Evolutionary conservation across 2,329 filamentous ascomycete species (phyloP).

Genomic region (Didymellaceae sp.): DNA sequence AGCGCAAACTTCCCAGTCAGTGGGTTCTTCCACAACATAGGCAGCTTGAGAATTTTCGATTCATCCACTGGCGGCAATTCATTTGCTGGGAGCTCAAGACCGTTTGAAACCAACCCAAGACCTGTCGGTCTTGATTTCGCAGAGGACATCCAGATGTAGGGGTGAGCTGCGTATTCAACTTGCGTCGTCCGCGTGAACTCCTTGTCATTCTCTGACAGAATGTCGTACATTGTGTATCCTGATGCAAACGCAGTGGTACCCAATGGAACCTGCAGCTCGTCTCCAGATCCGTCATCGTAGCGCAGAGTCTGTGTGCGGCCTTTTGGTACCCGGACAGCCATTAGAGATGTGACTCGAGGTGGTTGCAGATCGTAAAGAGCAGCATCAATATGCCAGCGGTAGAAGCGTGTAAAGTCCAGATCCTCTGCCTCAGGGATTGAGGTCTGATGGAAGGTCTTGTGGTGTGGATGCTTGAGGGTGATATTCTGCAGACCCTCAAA

Average conservation of each 20-base stretch:
- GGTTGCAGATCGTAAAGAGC: conserved; percentile 78
- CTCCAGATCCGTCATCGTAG: conserved; percentile 74
- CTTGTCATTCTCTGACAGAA: conserved; percentile 69
- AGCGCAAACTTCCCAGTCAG: conserved; percentile 72
- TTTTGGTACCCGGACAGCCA: conserved; percentile 76
- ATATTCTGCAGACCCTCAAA: conserved; percentile 76
- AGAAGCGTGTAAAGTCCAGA: conserved; percentile 66
- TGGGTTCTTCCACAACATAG: conserved; percentile 80
- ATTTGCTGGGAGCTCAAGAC: conserved; percentile 63
- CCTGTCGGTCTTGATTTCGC: conserved; percentile 72
- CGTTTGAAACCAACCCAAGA: conserved; percentile 73
- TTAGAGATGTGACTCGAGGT: conserved; percentile 73
- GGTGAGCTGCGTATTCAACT: conserved; percentile 78
- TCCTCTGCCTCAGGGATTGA: conserved; percentile 68
- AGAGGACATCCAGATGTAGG: conserved; percentile 80
- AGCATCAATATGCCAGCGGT: conserved; percentile 82
- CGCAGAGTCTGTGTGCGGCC: conserved; percentile 64
- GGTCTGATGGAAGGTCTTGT: conserved; percentile 75
- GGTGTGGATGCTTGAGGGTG: conserved; percentile 75
- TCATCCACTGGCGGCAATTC: conserved; percentile 71
- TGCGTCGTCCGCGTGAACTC: conserved; percentile 70
- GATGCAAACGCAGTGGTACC: conserved; percentile 79
- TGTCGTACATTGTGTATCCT: conserved; percentile 73
- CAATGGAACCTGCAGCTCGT: conserved; percentile 71
- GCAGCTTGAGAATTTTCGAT: conserved; percentile 72